These are phyloP conservation scores for Solanum clarkiae DNA, from an alignment of 257 asterid species.

Conservation along the genomic window DNA sequence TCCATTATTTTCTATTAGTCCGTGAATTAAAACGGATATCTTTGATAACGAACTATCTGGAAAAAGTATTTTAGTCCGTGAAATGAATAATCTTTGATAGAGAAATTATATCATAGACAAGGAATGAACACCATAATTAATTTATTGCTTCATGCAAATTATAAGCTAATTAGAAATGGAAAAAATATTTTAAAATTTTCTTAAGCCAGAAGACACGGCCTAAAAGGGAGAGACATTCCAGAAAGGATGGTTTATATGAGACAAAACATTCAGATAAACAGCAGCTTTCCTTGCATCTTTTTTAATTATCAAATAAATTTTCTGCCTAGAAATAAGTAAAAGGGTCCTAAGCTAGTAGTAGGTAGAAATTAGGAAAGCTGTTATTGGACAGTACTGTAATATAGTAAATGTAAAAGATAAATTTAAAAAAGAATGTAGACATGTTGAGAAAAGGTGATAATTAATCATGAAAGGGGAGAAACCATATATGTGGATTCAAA, in stretches of 20 bases:
- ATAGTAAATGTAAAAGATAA: not conserved
- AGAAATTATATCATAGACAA: not conserved
- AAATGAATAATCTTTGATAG: not conserved
- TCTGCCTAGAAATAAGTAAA: conserved; percentile 14
- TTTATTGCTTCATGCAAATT: conserved; percentile 18
- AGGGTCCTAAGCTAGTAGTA: not conserved
- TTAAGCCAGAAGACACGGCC: not conserved
- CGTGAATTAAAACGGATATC: not conserved
- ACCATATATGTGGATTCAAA: not conserved
- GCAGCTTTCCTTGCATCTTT: conserved; percentile 7
- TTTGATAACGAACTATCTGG: not conserved
- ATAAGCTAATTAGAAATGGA: conserved; percentile 8
- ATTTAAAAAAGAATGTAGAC: not conserved
- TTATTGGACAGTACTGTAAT: not conserved
- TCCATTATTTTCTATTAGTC: not conserved
- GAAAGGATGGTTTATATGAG: conserved; percentile 41
- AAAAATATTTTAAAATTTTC: not conserved
- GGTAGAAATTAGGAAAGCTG: not conserved
- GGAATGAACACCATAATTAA: conserved; percentile 1
- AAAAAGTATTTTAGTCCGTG: not conserved
- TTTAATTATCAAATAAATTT: conserved; percentile 23
- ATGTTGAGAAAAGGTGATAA: not conserved
- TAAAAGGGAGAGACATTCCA: conserved; percentile 5
- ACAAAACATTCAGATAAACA: conserved; percentile 35
- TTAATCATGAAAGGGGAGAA: not conserved